These are phyloP conservation scores for Eucalyptus guilfoylei DNA, from an alignment of 345 rosid species.

Conservation along the genomic window DNA sequence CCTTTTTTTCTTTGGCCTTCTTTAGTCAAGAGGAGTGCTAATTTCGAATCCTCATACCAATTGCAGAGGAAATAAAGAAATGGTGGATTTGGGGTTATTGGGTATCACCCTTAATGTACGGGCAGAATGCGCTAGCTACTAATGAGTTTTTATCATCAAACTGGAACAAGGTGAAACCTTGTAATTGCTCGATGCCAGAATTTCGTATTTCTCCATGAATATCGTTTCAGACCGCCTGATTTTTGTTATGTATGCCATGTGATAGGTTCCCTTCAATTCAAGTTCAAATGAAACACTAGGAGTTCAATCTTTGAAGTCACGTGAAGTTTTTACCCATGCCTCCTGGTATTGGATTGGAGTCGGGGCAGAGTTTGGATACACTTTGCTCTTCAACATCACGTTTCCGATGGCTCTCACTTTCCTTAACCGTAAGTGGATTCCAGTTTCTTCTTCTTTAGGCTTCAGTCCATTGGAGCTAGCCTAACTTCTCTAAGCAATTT, in stretches of 20 bases:
- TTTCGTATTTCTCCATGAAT: not conserved
- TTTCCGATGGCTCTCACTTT: slow-evolving; percentile 20
- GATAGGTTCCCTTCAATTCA: not conserved
- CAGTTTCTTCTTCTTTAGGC: not conserved
- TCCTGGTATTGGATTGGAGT: slow-evolving; percentile 53
- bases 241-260: not conserved
- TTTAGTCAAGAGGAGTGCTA: not conserved
- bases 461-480: not conserved
- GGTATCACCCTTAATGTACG: slow-evolving; percentile 53
- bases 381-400: slow-evolving; percentile 19
- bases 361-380: slow-evolving; percentile 19
- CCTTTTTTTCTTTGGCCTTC: not conserved
- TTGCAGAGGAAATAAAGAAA: slow-evolving; percentile 30
- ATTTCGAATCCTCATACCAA: not conserved
- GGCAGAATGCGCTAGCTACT: slow-evolving; percentile 31
- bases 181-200: not conserved
- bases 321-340: slow-evolving; percentile 18
- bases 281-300: slow-evolving; percentile 21
- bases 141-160: slow-evolving; percentile 45
- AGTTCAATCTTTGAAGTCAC: slow-evolving; percentile 19
- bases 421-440: slow-evolving; percentile 19
- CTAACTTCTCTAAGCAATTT: not conserved
- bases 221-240: not conserved
- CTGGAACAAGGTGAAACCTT: slow-evolving; percentile 29
- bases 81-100: slow-evolving; percentile 70